These are phyloP conservation scores for Elongisporangium prolatum DNA, from an alignment of 352 stramenopile genomes.

Conservation along the genomic window DNA sequence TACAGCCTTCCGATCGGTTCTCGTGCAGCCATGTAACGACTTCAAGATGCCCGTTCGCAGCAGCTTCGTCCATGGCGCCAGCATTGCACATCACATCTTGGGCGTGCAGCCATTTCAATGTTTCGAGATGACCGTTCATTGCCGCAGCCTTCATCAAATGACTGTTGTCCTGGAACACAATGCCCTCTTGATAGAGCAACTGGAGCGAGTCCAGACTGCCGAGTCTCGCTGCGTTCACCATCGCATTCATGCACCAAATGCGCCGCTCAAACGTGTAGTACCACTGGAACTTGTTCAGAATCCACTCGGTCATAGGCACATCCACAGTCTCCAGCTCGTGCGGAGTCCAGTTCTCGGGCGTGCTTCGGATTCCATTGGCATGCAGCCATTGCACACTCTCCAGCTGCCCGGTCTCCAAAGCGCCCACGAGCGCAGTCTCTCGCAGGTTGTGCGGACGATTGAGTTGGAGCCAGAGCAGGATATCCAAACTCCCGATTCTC, in stretches of 20 bases:
- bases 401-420: background rate
- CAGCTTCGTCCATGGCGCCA: slow-evolving; percentile 22
- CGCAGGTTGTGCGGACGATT: background rate
- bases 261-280: background rate
- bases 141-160: background rate
- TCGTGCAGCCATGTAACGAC: slow-evolving; percentile 23
- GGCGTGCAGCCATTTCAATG: background rate
- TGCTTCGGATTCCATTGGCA: background rate
- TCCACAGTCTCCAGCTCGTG: background rate
- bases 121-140: background rate
- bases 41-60: slow-evolving; percentile 20
- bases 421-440: background rate
- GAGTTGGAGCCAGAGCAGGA: background rate
- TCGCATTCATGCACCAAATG: background rate
- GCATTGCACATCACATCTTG: background rate
- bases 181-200: background rate
- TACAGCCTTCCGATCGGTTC: slow-evolving; percentile 23
- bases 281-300: background rate
- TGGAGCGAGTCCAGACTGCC: background rate
- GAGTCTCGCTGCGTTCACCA: background rate
- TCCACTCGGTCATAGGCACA: background rate
- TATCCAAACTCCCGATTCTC: background rate
- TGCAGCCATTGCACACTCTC: background rate
- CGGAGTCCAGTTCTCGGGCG: background rate
- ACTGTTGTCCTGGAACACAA: background rate